These are phyloP conservation scores for Venturia asperata DNA, from an alignment of 2,329 filamentous ascomycete species.

Conservation along the genomic window DNA sequence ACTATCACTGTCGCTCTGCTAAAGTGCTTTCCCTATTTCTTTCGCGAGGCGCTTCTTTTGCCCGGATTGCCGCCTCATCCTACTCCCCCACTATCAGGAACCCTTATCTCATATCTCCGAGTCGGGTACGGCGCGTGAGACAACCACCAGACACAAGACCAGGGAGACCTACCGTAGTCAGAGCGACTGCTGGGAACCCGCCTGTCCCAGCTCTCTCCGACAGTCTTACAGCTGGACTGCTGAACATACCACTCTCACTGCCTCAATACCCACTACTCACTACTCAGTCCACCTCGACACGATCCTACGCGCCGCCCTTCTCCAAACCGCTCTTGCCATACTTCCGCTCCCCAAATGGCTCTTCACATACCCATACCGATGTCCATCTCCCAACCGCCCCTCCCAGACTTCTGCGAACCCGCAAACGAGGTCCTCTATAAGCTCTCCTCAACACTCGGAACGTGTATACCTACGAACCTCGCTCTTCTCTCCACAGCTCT, in stretches of 20 bases:
- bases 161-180: neutral
- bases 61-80: neutral
- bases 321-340: neutral
- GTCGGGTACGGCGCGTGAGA: conserved; percentile 8
- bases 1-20: neutral
- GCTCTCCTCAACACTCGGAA: conserved; percentile 53
- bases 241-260: neutral
- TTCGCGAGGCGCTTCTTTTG: neutral
- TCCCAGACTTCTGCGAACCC: conserved; percentile 54
- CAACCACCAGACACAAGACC: conserved; percentile 3
- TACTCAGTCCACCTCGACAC: neutral
- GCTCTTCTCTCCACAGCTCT: conserved; percentile 55
- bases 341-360: neutral
- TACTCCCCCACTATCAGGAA: neutral
- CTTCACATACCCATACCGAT: conserved; percentile 11
- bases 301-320: neutral
- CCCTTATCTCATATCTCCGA: conserved; percentile 11
- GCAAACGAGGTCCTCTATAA: conserved; percentile 49
- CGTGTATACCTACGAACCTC: conserved; percentile 57
- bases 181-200: neutral
- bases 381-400: conserved; percentile 5
- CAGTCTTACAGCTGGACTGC: neutral
- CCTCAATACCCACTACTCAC: conserved; percentile 1
- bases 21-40: neutral
- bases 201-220: neutral